A percentile compares a stretch with the other conserved stretches of the same genome.
These are phyloP conservation scores for Astraeus odoratus DNA, from an alignment of 768 basidiomycete genomes.

Conservation along the genomic window DNA sequence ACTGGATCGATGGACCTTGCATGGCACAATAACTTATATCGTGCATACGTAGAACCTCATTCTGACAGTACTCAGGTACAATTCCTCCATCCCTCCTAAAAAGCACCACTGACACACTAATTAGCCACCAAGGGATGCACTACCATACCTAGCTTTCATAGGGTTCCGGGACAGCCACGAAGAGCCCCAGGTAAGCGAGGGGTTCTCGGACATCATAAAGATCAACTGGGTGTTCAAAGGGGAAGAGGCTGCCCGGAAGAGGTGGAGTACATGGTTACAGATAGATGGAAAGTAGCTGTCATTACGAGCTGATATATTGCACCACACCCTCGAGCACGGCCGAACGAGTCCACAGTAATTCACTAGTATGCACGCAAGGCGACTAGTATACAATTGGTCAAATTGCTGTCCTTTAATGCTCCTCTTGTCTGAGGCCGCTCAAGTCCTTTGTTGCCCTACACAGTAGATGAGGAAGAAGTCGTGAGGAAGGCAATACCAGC, in stretches of 20 bases:
- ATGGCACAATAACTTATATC: conserved; percentile 91
- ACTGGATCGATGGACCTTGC: conserved; percentile 72
- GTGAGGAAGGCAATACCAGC: conserved; percentile 15
- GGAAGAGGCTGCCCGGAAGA: conserved; percentile 54
- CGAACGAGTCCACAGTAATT: no score
- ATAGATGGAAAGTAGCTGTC: conserved; percentile 71
- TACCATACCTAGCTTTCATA: conserved; percentile 56
- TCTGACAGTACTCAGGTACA: conserved; percentile 18
- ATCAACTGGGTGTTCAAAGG: conserved; percentile 83
- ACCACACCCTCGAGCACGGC: no score
- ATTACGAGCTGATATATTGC: no score
- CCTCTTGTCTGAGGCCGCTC: conserved; percentile 32
- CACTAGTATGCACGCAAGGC: not conserved
- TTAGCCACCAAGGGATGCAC: conserved; percentile 42
- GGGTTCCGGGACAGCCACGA: conserved; percentile 57
- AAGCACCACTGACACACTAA: not conserved
- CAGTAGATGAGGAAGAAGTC: conserved; percentile 2
- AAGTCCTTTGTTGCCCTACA: conserved; percentile 32
- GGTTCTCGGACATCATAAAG: conserved; percentile 66
- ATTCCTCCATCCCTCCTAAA: not conserved
- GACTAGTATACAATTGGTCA: not conserved
- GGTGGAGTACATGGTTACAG: conserved; percentile 86
- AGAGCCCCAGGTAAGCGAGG: conserved; percentile 61
- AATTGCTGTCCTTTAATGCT: conserved; percentile 11
- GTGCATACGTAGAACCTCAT: conserved; percentile 57